A percentile compares a stretch with the other conserved stretches of the same genome.
Evolutionary conservation across 1,284 basidiomycete genomes (phyloP).

Genomic region (Trametes polyzona): DNA sequence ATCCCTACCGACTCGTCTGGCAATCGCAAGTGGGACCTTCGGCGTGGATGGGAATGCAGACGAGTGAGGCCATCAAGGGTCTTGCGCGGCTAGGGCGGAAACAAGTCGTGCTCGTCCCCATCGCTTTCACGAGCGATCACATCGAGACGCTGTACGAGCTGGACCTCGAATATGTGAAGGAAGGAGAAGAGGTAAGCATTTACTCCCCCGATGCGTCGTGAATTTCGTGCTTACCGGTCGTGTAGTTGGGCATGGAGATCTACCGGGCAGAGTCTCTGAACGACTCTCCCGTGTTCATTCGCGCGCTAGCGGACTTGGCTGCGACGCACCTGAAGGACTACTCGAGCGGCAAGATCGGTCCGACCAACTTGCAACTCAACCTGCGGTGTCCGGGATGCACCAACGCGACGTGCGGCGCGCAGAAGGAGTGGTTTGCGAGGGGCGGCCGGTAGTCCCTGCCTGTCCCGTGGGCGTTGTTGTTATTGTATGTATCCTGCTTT

Average conservation of each 20-base stretch:
- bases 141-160: conserved; percentile 99
- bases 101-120: conserved; percentile 88
- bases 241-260: conserved; percentile 80
- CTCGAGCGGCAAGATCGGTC: conserved; percentile 53
- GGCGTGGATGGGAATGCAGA: conserved; percentile 99
- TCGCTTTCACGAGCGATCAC: conserved; percentile 99
- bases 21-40: conserved; percentile 98
- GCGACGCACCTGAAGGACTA: conserved; percentile 80
- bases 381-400: conserved; percentile 94
- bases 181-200: conserved; percentile 80
- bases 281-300: conserved; percentile 96
- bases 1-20: conserved; percentile 95
- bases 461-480: not conserved
- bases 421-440: conserved; percentile 87
- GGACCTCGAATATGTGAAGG: conserved; percentile 92
- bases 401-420: conserved; percentile 84
- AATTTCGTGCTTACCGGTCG: not conserved
- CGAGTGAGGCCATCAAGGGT: conserved; percentile 90
- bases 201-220: not conserved
- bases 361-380: conserved; percentile 80
- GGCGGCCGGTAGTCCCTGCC: conserved; percentile 43
- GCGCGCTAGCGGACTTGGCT: conserved; percentile 94
- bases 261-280: conserved; percentile 96
- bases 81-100: conserved; percentile 89
- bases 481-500: conserved; percentile 9